phyloP scores from a whole-genome alignment of 306 rosid genomes.

The Pyrus pyrifolia region DNA sequence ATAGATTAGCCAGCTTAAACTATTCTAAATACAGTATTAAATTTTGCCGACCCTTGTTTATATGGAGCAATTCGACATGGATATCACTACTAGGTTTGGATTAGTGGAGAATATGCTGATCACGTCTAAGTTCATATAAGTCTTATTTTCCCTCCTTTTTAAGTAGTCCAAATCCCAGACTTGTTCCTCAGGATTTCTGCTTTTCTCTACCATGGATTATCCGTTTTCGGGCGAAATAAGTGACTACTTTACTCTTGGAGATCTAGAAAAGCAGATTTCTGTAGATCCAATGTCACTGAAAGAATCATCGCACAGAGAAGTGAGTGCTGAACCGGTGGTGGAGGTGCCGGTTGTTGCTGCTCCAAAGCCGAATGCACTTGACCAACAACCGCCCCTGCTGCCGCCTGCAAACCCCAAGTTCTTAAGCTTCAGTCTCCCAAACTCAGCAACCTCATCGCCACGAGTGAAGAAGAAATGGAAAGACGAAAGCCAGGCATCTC shows the following conservation, averaged over 20 bases:
- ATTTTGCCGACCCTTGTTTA: background rate
- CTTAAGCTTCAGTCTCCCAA: constrained; percentile 70
- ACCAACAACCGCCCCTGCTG: constrained; percentile 42
- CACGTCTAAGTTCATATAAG: constrained; percentile 15
- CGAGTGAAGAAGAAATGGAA: constrained; percentile 41
- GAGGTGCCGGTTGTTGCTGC: constrained; percentile 23
- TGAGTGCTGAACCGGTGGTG: background rate
- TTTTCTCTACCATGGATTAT: constrained; percentile 15
- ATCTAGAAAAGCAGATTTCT: constrained; percentile 55
- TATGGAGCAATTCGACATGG: constrained; percentile 19
- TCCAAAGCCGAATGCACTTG: constrained; percentile 15
- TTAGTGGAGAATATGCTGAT: constrained; percentile 21
- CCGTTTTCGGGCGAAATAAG: constrained; percentile 20
- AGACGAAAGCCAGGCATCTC: constrained; percentile 27
- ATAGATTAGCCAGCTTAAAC: background rate
- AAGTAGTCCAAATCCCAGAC: constrained; percentile 12
- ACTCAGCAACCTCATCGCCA: constrained; percentile 57
- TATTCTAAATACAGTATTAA: background rate
- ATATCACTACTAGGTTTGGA: constrained; percentile 29
- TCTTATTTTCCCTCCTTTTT: constrained; percentile 9
- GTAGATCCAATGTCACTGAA: constrained; percentile 70
- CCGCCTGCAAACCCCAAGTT: constrained; percentile 57
- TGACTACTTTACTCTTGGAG: background rate
- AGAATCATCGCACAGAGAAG: constrained; percentile 23
- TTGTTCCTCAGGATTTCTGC: constrained; percentile 14